A percentile compares a stretch with the other conserved stretches of the same genome.
phyloP scores from a whole-genome alignment of 139 green algal species.

The Asterochloris sp. region DNA sequence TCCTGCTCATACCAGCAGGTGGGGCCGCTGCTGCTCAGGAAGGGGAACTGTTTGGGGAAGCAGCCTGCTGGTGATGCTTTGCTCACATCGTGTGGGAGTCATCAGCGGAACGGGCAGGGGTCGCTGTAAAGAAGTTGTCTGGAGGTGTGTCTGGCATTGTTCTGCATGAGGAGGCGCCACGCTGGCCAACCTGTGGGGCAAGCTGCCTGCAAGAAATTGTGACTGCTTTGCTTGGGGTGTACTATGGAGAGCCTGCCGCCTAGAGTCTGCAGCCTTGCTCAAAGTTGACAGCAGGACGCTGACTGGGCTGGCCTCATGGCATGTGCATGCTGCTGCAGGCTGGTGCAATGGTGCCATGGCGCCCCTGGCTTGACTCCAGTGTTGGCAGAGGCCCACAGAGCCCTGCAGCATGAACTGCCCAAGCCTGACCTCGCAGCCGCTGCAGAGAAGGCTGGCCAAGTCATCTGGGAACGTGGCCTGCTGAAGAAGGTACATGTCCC shows the following conservation, averaged over 20 bases:
- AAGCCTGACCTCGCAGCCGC: constrained; percentile 8
- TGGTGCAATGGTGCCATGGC: constrained; percentile 60
- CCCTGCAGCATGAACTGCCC: background rate
- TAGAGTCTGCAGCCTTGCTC: background rate
- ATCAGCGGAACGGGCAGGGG: no score
- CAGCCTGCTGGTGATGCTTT: no score
- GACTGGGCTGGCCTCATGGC: background rate
- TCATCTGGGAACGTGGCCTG: constrained; percentile 58
- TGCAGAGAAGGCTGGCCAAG: constrained; percentile 36
- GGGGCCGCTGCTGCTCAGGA: no score
- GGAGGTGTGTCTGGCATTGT: no score
- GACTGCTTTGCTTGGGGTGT: background rate
- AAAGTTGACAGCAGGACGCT: background rate
- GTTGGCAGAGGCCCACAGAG: constrained; percentile 24
- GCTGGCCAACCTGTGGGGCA: background rate
- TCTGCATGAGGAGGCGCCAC: no score
- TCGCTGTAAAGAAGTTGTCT: no score
- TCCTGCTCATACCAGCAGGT: no score
- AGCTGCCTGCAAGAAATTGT: background rate
- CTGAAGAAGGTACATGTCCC: constrained; percentile 35
- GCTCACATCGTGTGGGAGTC: no score
- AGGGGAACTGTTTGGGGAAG: no score
- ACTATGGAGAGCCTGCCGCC: background rate
- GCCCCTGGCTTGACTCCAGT: constrained; percentile 34
- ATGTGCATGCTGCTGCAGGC: constrained; percentile 16